Evolutionary conservation across 2,329 filamentous ascomycete genomes (phyloP), one percentile per base, ranked within the genome.

Genomic region (Pseudogymnoascus sp.): DNA sequence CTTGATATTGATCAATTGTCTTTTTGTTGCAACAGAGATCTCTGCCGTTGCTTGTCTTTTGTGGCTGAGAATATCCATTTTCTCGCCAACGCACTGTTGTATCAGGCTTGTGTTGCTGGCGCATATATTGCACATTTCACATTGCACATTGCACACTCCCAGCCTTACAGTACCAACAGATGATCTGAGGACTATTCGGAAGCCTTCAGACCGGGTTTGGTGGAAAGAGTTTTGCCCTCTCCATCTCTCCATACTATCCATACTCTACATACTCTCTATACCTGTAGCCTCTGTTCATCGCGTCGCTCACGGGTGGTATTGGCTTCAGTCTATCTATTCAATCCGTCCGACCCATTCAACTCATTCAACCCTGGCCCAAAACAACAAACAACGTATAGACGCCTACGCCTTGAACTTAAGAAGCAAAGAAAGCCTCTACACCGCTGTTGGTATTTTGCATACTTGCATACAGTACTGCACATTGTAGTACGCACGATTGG

Each of bases 71-170:
- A 56, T 56, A 56, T 33, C 14, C n/a, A 33, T 33, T 56, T 56
- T 56, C 23, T n/a, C 25, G 7, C 25, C 47, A 33, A 56, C 47
- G 47, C 47, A 56, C 47, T 33, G 25, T 18, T 56, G 47, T 56
- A 56, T 33, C 47, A 56, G 47, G 47, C 47, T 56, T 56, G 47
- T 56, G 47, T 33, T 56, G 47, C 47, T 56, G 25, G 23, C 21
- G 35, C 47, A 31, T 53, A 53, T 53, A 53, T 31, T 56, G n/a
- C 10, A 31, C 3, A 31, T 31, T 7, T 7, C 28, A 31, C 28
- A 31, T 31, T 31, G 28, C 28, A 31, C 28, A 31, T 31, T 31
- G 10, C 28, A 33, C 25, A 56, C 25, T 31, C 25, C 25, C 47
- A 56, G 47, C 25, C 47, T 33, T n/a, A 33, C 28, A 56, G 25